Percentiles rank a stretch among this genome's conserved stretches.
Conservation (phyloP, 148 eudicot genomes). For the Camellia granthamiana region DNA sequence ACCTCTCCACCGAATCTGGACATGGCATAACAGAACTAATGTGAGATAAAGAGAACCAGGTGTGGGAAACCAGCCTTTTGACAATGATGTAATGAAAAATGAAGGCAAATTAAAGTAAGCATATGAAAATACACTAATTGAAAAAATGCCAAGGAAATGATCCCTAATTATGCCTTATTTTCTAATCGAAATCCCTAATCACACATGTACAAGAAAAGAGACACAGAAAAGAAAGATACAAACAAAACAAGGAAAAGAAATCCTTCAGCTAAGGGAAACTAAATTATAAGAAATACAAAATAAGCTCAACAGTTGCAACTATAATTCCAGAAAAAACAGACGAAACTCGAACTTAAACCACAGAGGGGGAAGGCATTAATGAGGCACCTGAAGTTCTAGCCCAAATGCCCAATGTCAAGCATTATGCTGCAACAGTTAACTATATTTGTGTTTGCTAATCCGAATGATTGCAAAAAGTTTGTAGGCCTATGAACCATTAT, state of each 20-base stretch:
- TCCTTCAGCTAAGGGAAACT: neutral
- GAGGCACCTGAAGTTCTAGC: neutral
- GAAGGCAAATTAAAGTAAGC: neutral
- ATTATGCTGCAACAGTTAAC: neutral
- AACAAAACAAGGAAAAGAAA: neutral
- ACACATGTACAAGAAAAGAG: neutral
- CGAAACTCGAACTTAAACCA: neutral
- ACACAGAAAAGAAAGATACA: neutral
- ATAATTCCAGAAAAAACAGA: neutral
- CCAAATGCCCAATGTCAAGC: neutral
- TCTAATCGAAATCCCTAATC: neutral
- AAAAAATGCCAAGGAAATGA: neutral
- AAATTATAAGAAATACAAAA: neutral
- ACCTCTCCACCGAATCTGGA: conserved; percentile 92
- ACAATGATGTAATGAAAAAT: neutral
- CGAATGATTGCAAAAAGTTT: neutral
- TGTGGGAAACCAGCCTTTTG: neutral
- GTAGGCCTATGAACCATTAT: neutral
- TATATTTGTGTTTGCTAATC: neutral
- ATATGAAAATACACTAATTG: neutral
- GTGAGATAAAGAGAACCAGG: conserved; percentile 13
- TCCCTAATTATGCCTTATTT: neutral
- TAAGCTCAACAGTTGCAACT: neutral
- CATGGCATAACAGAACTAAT: conserved; percentile 22
- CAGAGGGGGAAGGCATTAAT: neutral